These are phyloP conservation scores for Setaria italica DNA, from an alignment of 202 grass and related monocot species.

Conservation along the genomic window DNA sequence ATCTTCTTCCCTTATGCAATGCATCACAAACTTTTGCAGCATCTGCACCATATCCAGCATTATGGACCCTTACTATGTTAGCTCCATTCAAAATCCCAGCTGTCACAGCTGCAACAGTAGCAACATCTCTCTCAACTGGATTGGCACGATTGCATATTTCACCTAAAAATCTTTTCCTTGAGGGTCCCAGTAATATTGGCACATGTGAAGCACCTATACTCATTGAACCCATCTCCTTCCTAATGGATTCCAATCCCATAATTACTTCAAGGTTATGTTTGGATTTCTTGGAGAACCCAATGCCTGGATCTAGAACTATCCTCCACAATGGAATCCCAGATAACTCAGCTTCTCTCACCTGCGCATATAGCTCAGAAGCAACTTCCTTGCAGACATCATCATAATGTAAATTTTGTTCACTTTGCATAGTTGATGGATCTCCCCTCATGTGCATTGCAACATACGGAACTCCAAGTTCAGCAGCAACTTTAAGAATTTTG, in stretches of 20 bases:
- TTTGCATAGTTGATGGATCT: slow-evolving; percentile 89
- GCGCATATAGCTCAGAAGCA: slow-evolving; percentile 74
- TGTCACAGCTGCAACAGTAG: slow-evolving; percentile 59
- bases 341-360: slow-evolving; percentile 68
- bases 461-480: slow-evolving; percentile 84
- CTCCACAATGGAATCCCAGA: slow-evolving; percentile 88
- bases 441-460: slow-evolving; percentile 94
- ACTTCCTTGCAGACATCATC: slow-evolving; percentile 74
- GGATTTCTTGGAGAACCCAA: slow-evolving; percentile 86
- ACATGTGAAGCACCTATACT: slow-evolving; percentile 75
- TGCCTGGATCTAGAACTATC: slow-evolving; percentile 86
- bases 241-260: slow-evolving; percentile 64
- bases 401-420: slow-evolving; percentile 77
- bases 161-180: slow-evolving; percentile 86
- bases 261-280: slow-evolving; percentile 75
- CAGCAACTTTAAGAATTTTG: slow-evolving; percentile 65
- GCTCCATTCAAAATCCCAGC: slow-evolving; percentile 76
- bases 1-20: slow-evolving; percentile 39
- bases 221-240: slow-evolving; percentile 62
- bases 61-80: slow-evolving; percentile 89
- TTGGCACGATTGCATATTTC: slow-evolving; percentile 67
- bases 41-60: slow-evolving; percentile 71
- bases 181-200: slow-evolving; percentile 81
- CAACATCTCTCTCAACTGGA: slow-evolving; percentile 82
- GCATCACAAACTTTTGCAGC: slow-evolving; percentile 80